phyloP scores from a whole-genome alignment of 2,329 filamentous ascomycete species.

The Penicillium polonicum region DNA sequence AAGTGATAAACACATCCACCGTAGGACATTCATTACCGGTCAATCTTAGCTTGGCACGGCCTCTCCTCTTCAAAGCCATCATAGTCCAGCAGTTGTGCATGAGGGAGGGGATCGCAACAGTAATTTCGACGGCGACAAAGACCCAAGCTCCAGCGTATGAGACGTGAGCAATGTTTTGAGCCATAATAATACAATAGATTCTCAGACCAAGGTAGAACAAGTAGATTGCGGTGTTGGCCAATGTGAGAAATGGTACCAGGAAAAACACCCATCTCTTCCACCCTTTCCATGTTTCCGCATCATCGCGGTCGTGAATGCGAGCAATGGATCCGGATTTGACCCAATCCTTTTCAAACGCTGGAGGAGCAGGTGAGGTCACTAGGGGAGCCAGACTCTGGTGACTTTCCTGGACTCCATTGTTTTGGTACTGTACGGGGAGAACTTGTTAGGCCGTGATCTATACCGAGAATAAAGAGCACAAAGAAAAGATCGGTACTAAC shows the following conservation, averaged over 20 bases:
- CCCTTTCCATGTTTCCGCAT: conserved; percentile 38
- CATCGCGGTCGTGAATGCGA: conserved; percentile 37
- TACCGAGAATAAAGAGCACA: background rate
- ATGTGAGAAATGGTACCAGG: conserved; percentile 36
- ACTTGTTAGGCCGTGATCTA: background rate
- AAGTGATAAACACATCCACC: conserved; percentile 47
- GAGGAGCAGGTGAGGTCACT: conserved; percentile 31
- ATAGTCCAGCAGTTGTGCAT: conserved; percentile 61
- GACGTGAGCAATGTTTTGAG: conserved; percentile 45
- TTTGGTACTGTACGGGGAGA: conserved; percentile 20
- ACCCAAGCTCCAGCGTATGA: conserved; percentile 56
- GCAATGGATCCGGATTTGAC: conserved; percentile 40
- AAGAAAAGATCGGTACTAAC: conserved; percentile 20
- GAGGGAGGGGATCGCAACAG: conserved; percentile 54
- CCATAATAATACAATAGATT: conserved; percentile 53
- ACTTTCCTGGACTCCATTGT: conserved; percentile 30
- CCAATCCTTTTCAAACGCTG: conserved; percentile 37
- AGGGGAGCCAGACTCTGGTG: conserved; percentile 36
- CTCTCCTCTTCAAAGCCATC: conserved; percentile 56
- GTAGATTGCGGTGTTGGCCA: conserved; percentile 39
- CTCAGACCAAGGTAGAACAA: conserved; percentile 52
- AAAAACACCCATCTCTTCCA: conserved; percentile 40
- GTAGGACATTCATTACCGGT: conserved; percentile 36
- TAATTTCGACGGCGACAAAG: conserved; percentile 56
- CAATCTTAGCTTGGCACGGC: conserved; percentile 54